Evolutionary conservation across 2,329 filamentous ascomycete species (phyloP), one percentile per base, ranked within the genome.

Genomic region (Sporothrix dimorphospora): DNA sequence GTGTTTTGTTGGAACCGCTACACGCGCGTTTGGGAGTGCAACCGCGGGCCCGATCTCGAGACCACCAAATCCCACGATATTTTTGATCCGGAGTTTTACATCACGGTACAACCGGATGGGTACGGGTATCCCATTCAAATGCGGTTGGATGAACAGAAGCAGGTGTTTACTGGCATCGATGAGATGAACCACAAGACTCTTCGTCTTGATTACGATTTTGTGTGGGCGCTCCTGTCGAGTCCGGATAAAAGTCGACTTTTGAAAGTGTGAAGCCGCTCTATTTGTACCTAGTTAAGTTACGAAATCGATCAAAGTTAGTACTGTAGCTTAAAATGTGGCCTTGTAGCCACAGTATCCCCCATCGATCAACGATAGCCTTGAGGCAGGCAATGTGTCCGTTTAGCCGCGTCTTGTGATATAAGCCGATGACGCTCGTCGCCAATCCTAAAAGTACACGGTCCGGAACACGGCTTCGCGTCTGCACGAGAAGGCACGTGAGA

Each of bases 161-260:
- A 57, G 53, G 53, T 57, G 53, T 57, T 57, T 57, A 11, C 21
- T 30, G 11, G 21, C n/a, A 57, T 57, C 21, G 53, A 57, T 57
- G 1, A 57, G 21, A 57, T 57, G 11, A 57, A 57, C 8, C 1
- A 57, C 21, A 57, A 57, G 21, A 27, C 53, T 57, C 24, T 57
- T 57, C 21, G 21, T 27, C 53, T 57, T 57, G 11, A 57, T 57
- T 57, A 57, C 21, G 53, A 57, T 57, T 57, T 57, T 57, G 11
- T 57, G 11, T 57, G 11, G 11, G 53, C 12, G 53, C 53, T 57
- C 24, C 24, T 57, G 6, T 57, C 21, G 21, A 57, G 21, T 14
- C 53, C 24, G 24, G 21, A 57, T 57, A 57, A 57, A 57, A 57
- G 53, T 57, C 24, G 24, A 57, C 53, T 57, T 57, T 27, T 57